Evolutionary conservation across 352 stramenopile species (phyloP), one percentile per base, ranked within the genome.

Genomic region (Elongisporangium prolatum): DNA sequence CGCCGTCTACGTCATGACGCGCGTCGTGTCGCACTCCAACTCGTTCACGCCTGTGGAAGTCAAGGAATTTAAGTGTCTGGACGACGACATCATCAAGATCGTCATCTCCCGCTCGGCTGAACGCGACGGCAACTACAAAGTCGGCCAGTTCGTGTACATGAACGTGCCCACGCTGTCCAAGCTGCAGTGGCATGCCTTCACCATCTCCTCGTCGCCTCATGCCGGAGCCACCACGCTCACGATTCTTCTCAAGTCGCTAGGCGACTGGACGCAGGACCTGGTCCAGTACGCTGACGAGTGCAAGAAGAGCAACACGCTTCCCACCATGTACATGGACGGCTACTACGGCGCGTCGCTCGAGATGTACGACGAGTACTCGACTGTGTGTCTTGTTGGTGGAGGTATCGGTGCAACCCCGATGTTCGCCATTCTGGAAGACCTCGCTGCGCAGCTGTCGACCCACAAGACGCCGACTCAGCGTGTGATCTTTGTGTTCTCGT

Each of bases 101-200:
- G 56, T 65, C 0, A 40, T 75, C 25, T 13, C 47, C 18, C 48
- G 54, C 8, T 64, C 58, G 17, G 24, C 24, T 8, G 13, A 16
- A 17, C 48, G 22, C 22, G 28, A 56, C 10, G 53, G 47, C 3
- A n/a, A 16, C 4, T 72, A 57, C 22, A n/a, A 52, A 11, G 17
- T 59, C 9, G 61, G 61, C 10, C 56, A 65, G 21, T 59, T 65
- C 34, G 56, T 69, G 20, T 69, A 68, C 47, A 2, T 69, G 14
- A 65, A 65, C 18, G 51, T 69, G 16, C 65, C 60, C 0, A 13
- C 52, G 24, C 50, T 72, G 22, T 68, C 61, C 44, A 67, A 68
- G 59, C 61, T 63, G 24, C 59, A 72, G 40, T 72, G 65, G 65
- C 65, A 72, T 17, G 55, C 65, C 1, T 68, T 72, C 61, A 65